Evolutionary conservation across 1,284 basidiomycete species (phyloP).

Genomic region (Mycena sp.): DNA sequence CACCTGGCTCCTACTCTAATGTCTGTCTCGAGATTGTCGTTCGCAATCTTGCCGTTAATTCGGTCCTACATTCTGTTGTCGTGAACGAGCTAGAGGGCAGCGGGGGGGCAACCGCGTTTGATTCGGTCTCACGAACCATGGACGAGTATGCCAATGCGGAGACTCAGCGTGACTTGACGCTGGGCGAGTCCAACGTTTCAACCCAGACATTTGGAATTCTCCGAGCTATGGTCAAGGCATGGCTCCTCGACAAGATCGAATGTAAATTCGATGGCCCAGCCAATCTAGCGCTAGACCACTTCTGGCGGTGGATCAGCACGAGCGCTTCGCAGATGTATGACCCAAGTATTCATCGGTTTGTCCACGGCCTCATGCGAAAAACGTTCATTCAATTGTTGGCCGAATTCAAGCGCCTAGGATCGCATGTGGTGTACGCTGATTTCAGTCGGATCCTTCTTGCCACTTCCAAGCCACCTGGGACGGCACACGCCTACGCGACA

Average conservation of each 20-base stretch:
- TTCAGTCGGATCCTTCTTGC: constrained; percentile 92
- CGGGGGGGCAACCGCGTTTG: constrained; percentile 94
- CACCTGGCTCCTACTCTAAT: constrained; percentile 91
- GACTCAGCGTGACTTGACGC: constrained; percentile 77
- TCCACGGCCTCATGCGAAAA: constrained; percentile 97
- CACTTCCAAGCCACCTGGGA: constrained; percentile 95
- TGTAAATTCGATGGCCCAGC: constrained; percentile 70
- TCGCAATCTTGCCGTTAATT: constrained; percentile 93
- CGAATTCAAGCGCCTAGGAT: constrained; percentile 96
- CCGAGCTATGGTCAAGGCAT: constrained; percentile 89
- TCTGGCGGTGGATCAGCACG: constrained; percentile 97
- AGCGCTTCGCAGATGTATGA: constrained; percentile 91
- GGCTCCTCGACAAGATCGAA: constrained; percentile 91
- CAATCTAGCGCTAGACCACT: constrained; percentile 84
- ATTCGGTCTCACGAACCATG: constrained; percentile 90
- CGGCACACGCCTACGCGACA: constrained; percentile 94
- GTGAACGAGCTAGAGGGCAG: constrained; percentile 98
- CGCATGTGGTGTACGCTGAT: constrained; percentile 95
- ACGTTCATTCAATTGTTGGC: constrained; percentile 97
- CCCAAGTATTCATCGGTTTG: constrained; percentile 92
- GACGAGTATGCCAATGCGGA: constrained; percentile 90
- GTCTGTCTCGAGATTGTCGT: constrained; percentile 93
- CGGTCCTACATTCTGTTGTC: constrained; percentile 92
- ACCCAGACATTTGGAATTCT: constrained; percentile 89
- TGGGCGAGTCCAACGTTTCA: constrained; percentile 95